Evolutionary conservation across 1,139 yeast genomes (phyloP).

Genomic region (Suhomyces taliae): DNA sequence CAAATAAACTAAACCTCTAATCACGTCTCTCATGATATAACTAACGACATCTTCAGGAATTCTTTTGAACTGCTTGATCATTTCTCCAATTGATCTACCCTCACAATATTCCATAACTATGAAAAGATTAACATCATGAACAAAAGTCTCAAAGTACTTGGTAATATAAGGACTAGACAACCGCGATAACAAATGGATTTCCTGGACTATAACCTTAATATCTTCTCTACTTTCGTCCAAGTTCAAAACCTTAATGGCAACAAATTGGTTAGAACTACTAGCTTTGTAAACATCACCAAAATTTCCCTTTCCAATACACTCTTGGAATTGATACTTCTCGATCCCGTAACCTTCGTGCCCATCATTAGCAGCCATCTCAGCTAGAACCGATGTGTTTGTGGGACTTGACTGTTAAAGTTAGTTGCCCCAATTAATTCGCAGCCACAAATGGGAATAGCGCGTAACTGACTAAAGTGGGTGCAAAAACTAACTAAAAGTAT

Average conservation of each 20-base stretch:
- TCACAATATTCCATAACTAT: conserved; percentile 93
- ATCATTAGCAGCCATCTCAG: neutral
- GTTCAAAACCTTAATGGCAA: conserved; percentile 79
- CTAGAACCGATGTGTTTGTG: neutral
- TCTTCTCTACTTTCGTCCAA: conserved; percentile 76
- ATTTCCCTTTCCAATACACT: conserved; percentile 78
- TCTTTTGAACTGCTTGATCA: conserved; percentile 35
- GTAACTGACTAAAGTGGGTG: too few relatives aligned
- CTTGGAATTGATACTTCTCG: conserved; percentile 40
- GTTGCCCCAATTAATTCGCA: conserved; percentile 1
- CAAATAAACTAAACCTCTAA: conserved; percentile 66
- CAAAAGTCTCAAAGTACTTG: conserved; percentile 60
- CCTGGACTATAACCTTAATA: conserved; percentile 66
- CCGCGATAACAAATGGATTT: conserved; percentile 69
- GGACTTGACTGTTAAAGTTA: too few relatives aligned
- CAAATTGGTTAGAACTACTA: conserved; percentile 36
- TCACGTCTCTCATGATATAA: conserved; percentile 57
- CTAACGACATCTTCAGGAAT: conserved; percentile 61
- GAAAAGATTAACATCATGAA: conserved; percentile 70
- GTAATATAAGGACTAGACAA: conserved; percentile 67
- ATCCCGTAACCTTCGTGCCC: conserved; percentile 4
- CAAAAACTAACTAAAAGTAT: too few relatives aligned
- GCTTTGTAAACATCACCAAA: conserved; percentile 87
- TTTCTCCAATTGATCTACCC: conserved; percentile 85
- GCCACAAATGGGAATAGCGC: conserved; percentile 6